Base-by-base conservation (phyloP, 2,329 filamentous ascomycete genomes). In the Aspergillus sp. region DNA sequence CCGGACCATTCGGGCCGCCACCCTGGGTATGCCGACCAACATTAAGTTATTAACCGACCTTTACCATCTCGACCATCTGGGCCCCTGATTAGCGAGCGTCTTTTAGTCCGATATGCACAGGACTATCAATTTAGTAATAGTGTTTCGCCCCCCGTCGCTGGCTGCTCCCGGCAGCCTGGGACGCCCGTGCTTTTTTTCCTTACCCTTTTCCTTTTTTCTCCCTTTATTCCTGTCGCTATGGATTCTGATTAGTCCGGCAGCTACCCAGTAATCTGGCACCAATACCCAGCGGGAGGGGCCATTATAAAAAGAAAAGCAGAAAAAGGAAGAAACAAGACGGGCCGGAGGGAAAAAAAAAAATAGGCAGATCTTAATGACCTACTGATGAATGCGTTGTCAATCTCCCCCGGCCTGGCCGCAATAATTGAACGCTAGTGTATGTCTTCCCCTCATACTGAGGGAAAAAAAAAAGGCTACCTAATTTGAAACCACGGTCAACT, bases 181-280 rank as follows among this genome's bases (percentile, higher is more conserved):
- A 68, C 66, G 60, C 60, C 60, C 62, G 65, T 60, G 61, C 65
- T 60, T 64, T 62, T 58, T 58, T 57, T 13, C 11, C 32, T 36
- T 15, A 36, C 32, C 30, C 11, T 36, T 48, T 53, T 32, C 32
- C 5, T 39, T 39, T 17, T 13, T 25, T 10, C 15, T 36, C 13
- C 39, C 6, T 39, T 25, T 39, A 41, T 44, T 55, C 1, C 41
- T 52, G 15, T 8, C 32, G 32, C 11, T 13, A 23, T 23, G 19
- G 8, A 19, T 42, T 42, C 19, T 44, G 17, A 11, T 44, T 50
- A 32, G 47, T 27, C 13, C 15, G 25, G 47, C 27, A 15, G 27
- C 25, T 49, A 49, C 47, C 25, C 25, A 49, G 25, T 49, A 49
- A 50, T 27, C 47, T 30, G 47, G 47, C 47, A 27, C 25, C 25